Base-by-base conservation (phyloP, 139 green algal species). In the Tetraselmis striata region DNA sequence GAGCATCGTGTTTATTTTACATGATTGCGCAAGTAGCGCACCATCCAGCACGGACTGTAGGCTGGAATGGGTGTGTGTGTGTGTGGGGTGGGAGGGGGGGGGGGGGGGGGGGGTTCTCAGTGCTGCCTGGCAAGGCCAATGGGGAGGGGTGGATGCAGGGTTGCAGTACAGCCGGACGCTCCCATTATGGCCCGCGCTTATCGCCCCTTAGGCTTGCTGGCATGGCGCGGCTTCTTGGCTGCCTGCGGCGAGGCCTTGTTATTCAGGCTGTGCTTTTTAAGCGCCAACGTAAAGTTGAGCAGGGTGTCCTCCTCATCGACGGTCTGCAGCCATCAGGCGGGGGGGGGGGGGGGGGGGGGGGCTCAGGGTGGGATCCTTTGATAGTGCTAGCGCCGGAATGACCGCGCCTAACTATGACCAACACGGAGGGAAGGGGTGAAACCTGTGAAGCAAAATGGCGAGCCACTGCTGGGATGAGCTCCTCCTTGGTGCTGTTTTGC, bases 271-370 rank as follows among this genome's bases (percentile, higher is more conserved):
- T 84, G 80, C 29, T 82, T 84, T 31, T 82, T 84, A 2, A 87
- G 77, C 25, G 80, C 79, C 28, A 84, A 24, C 30, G 84, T 80
- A 83, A 87, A 87, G 30, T 82, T 82, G 22, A 87, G 32, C 25
- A 87, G 76, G 0, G 78, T 87, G 80, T 87, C 84, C 26, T 79
- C 78, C 59, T 87, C 84, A 29, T 87, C 84, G 23, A 87, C 84
- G 22, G 83, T 78, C 82, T 85, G 82, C 29, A 78, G 0, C 26
- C 11, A 75, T n/a, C n/a, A n/a, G n/a, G 45, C 11, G 45, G 18
- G 45, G 45, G 18, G 18, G 45, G 45, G 45, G 45, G 45, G 5
- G 45, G 45, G 45, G 5, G 5, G 45, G 45, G 18, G 45, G 45
- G 5, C 18, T 67, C 45, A 67, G 45, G 18, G 18, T 25, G 45